Evolutionary conservation across 1,284 basidiomycete species (phyloP).

Genomic region (Thelephora terrestris): DNA sequence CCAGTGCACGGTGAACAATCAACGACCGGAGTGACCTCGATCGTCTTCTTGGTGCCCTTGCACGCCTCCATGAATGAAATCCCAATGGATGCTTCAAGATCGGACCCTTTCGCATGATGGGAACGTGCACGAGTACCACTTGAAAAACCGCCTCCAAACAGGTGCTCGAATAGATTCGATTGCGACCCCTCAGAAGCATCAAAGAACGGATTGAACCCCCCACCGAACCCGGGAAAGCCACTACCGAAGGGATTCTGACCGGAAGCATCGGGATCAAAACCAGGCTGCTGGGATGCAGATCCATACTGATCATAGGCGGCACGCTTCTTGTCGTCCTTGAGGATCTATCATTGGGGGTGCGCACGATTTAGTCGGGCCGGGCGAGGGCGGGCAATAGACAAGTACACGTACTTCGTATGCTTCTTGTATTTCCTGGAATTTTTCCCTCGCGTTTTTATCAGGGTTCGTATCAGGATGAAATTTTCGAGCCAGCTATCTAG

Average conservation of each 20-base stretch:
- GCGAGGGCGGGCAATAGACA: slow-evolving; percentile 2
- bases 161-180: slow-evolving; percentile 76
- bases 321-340: slow-evolving; percentile 93
- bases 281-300: slow-evolving; percentile 85
- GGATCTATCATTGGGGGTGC: slow-evolving; percentile 40
- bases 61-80: slow-evolving; percentile 91
- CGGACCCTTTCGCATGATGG: slow-evolving; percentile 63
- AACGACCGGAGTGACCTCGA: slow-evolving; percentile 76
- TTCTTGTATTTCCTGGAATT: slow-evolving; percentile 94
- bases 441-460: slow-evolving; percentile 83
- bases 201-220: slow-evolving; percentile 61
- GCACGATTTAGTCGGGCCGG: slow-evolving; percentile 2
- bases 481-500: slow-evolving; percentile 83
- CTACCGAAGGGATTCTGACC: slow-evolving; percentile 35
- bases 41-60: slow-evolving; percentile 75
- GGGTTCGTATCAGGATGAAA: slow-evolving; percentile 98
- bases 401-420: slow-evolving; percentile 81
- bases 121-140: slow-evolving; percentile 36
- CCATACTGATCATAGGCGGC: slow-evolving; percentile 93
- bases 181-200: slow-evolving; percentile 53
- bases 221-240: slow-evolving; percentile 37
- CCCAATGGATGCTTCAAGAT: slow-evolving; percentile 73
- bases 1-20: slow-evolving; percentile 84
- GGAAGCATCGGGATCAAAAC: slow-evolving; percentile 87
- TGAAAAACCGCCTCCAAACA: slow-evolving; percentile 68